phyloP scores from a whole-genome alignment of 1,284 basidiomycete genomes.

The Cutaneotrichosporon dermatis region DNA sequence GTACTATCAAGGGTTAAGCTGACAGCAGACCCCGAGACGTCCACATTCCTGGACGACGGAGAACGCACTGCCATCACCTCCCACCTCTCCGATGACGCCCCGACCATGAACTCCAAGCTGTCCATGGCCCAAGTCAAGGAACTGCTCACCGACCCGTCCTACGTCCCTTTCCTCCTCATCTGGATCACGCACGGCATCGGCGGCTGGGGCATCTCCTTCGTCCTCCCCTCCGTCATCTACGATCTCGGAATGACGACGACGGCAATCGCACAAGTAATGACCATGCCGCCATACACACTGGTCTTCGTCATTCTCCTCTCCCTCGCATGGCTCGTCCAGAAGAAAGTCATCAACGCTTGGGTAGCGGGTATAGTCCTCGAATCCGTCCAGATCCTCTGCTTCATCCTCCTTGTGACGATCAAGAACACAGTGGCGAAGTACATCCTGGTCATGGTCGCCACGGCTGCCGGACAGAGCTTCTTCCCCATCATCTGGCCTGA shows the following conservation, averaged over 20 bases:
- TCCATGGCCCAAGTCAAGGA: background rate
- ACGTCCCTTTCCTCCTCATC: slow-evolving; percentile 5
- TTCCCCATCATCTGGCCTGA: slow-evolving; percentile 13
- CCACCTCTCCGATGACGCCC: slow-evolving; percentile 7
- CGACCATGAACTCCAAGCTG: background rate
- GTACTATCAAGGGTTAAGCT: background rate
- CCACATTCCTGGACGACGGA: slow-evolving; percentile 1
- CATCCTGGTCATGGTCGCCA: slow-evolving; percentile 11
- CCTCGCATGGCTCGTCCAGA: slow-evolving; percentile 6
- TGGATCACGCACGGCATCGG: slow-evolving; percentile 17
- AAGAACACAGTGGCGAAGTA: slow-evolving; percentile 2
- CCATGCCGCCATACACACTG: slow-evolving; percentile 16
- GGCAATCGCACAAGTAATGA: slow-evolving; percentile 14
- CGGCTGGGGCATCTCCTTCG: slow-evolving; percentile 14
- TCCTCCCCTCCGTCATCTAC: slow-evolving; percentile 14
- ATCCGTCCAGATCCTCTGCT: slow-evolving; percentile 9
- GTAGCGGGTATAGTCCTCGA: slow-evolving; percentile 2
- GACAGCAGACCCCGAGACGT: slow-evolving; percentile 9
- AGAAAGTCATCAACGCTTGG: background rate
- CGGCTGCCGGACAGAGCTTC: slow-evolving; percentile 7
- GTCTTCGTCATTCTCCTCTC: slow-evolving; percentile 12
- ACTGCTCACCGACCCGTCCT: slow-evolving; percentile 1
- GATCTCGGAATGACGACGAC: slow-evolving; percentile 8
- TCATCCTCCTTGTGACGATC: slow-evolving; percentile 7
- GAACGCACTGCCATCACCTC: background rate